Conservation (phyloP, 2,329 filamentous ascomycete species). For the Ophidiomyces ophidiicola region DNA sequence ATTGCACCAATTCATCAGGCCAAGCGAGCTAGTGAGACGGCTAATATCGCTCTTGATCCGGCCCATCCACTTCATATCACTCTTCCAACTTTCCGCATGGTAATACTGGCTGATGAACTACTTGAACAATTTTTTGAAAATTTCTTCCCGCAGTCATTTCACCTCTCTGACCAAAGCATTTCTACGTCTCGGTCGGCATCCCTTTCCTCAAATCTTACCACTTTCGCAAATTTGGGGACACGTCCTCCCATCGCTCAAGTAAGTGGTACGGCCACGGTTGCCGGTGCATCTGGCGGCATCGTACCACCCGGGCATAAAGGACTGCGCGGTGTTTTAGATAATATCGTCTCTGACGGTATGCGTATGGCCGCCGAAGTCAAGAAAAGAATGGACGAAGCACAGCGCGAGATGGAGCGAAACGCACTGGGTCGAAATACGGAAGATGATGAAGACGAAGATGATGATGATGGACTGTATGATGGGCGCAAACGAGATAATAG, state of each 20-base stretch:
- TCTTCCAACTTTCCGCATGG: conserved; percentile 95
- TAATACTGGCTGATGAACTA: conserved; percentile 87
- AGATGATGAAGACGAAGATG: conserved; percentile 50
- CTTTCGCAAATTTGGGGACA: conserved; percentile 60
- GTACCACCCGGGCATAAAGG: conserved; percentile 59
- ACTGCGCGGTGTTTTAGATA: conserved; percentile 83
- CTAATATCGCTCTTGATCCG: conserved; percentile 84
- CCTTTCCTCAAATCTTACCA: conserved; percentile 63
- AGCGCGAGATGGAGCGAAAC: conserved; percentile 78
- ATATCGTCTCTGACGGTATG: conserved; percentile 96
- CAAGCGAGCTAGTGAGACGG: conserved; percentile 59
- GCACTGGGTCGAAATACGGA: conserved; percentile 58
- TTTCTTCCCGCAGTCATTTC: conserved; percentile 86
- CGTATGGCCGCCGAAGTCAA: conserved; percentile 86
- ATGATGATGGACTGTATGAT: conserved; percentile 40
- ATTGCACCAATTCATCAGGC: conserved; percentile 32
- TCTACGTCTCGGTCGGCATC: conserved; percentile 36
- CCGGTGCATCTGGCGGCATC: conserved; percentile 46
- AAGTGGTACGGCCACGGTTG: conserved; percentile 32
- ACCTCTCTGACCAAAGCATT: conserved; percentile 56
- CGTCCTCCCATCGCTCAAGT: conserved; percentile 31
- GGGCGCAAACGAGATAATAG: conserved; percentile 19
- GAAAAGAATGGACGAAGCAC: conserved; percentile 88
- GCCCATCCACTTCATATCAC: conserved; percentile 91
- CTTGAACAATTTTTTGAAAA: conserved; percentile 96